Conservation (phyloP, 1,284 basidiomycete species). For the Singerocomus inundabilis region DNA sequence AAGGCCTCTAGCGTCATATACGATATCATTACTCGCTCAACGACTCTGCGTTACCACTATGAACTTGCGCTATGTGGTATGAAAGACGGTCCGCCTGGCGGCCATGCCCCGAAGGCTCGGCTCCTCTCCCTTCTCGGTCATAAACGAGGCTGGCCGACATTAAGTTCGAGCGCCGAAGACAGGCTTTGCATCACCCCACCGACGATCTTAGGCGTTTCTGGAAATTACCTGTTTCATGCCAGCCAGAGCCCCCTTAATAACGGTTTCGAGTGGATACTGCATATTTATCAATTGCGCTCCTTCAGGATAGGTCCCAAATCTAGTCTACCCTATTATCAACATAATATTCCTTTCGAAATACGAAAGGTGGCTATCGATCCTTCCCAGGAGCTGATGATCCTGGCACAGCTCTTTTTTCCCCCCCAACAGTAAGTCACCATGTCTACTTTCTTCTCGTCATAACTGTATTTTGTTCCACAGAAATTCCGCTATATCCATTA, state of each 20-base stretch:
- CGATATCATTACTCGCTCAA: slow-evolving; percentile 43
- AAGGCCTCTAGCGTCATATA: slow-evolving; percentile 49
- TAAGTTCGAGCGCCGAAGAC: slow-evolving; percentile 50
- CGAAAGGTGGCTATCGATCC: slow-evolving; percentile 51
- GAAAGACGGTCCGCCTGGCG: slow-evolving; percentile 48
- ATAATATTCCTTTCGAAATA: slow-evolving; percentile 44
- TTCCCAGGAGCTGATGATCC: slow-evolving; percentile 48
- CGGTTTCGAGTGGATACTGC: slow-evolving; percentile 40
- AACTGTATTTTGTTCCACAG: slow-evolving; percentile 12
- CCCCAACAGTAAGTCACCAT: slow-evolving; percentile 20
- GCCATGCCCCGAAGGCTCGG: slow-evolving; percentile 39
- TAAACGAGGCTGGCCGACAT: slow-evolving; percentile 51
- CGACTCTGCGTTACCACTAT: slow-evolving; percentile 51
- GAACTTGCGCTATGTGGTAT: slow-evolving; percentile 55
- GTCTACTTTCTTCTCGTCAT: background rate
- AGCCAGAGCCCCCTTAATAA: slow-evolving; percentile 41
- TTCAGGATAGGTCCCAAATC: slow-evolving; percentile 46
- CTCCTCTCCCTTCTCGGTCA: slow-evolving; percentile 49
- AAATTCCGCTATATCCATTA: slow-evolving; percentile 26
- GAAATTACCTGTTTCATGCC: slow-evolving; percentile 52
- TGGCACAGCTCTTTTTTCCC: slow-evolving; percentile 39
- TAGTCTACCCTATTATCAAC: slow-evolving; percentile 48
- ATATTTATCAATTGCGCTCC: slow-evolving; percentile 54
- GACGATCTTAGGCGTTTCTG: slow-evolving; percentile 46
- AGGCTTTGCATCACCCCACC: slow-evolving; percentile 43